Conservation (phyloP, 2,329 filamentous ascomycete species). For the Penicillium brasilianum region DNA sequence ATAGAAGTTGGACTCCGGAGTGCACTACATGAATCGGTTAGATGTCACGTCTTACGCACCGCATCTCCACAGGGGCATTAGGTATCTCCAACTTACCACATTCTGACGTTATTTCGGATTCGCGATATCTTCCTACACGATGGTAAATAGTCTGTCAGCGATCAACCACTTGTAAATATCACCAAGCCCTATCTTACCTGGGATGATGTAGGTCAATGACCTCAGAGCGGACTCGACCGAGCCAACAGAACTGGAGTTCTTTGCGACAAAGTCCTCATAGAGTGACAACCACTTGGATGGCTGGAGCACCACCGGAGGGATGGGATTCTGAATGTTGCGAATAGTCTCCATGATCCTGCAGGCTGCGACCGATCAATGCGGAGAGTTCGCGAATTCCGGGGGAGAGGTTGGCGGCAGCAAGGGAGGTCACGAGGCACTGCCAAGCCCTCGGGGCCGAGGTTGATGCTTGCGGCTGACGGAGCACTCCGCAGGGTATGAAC, state of each 20-base stretch:
- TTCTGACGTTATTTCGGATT: constrained; percentile 69
- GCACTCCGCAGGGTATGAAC: too few species aligned
- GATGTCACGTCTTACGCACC: constrained; percentile 17
- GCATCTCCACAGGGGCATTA: constrained; percentile 26
- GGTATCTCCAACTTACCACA: constrained; percentile 6
- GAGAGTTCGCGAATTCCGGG: constrained; percentile 15
- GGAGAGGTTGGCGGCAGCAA: constrained; percentile 12
- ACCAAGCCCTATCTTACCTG: constrained; percentile 56
- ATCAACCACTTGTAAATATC: neutral
- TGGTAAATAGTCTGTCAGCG: neutral
- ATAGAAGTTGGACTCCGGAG: constrained; percentile 85
- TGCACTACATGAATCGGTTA: constrained; percentile 61
- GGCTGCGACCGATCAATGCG: constrained; percentile 16
- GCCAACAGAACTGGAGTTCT: constrained; percentile 90
- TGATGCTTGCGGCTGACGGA: constrained; percentile 19
- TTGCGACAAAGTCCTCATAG: constrained; percentile 80
- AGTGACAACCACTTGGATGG: constrained; percentile 48
- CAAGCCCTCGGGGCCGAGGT: constrained; percentile 38
- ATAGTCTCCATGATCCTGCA: constrained; percentile 40
- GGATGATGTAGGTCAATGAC: constrained; percentile 94
- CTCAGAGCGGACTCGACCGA: constrained; percentile 94
- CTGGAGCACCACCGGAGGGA: constrained; percentile 39
- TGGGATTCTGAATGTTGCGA: constrained; percentile 33
- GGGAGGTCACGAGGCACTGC: constrained; percentile 30
- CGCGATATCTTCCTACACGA: constrained; percentile 53